A percentile compares a stretch with the other conserved stretches of the same genome.
Conservation (phyloP, 2,329 filamentous ascomycete genomes). For the Penicillium corylophilum region DNA sequence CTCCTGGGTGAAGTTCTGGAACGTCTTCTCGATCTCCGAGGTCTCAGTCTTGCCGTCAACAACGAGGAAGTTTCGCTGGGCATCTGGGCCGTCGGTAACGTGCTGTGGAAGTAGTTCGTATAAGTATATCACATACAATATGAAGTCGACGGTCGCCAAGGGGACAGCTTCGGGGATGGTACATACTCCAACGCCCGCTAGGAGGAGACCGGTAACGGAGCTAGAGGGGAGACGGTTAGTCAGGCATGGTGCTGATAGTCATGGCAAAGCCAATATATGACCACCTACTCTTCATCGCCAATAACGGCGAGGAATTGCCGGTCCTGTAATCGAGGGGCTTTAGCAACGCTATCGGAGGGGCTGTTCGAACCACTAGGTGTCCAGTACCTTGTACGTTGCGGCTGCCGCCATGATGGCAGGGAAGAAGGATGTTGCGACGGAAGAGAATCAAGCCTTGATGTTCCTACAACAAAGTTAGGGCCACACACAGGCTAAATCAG, state of each 20-base stretch:
- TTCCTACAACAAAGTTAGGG: not conserved
- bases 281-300: slow-evolving; percentile 73
- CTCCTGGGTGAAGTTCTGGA: slow-evolving; percentile 82
- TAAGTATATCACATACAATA: not conserved
- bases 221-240: slow-evolving; percentile 51
- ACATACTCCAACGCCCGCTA: slow-evolving; percentile 89
- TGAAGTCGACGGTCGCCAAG: not conserved
- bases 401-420: slow-evolving; percentile 56
- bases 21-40: slow-evolving; percentile 81
- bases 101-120: slow-evolving; percentile 58
- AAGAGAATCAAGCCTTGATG: not conserved
- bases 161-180: not conserved
- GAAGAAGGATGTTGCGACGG: not conserved
- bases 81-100: slow-evolving; percentile 81
- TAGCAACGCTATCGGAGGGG: slow-evolving; percentile 45
- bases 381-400: slow-evolving; percentile 54
- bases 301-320: slow-evolving; percentile 96
- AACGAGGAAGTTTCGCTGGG: slow-evolving; percentile 96
- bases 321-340: slow-evolving; percentile 54
- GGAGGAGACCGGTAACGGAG: slow-evolving; percentile 90
- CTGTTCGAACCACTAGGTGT: slow-evolving; percentile 11
- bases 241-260: not conserved
- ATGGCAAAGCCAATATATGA: not conserved
- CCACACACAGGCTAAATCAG: slow-evolving; percentile 2
- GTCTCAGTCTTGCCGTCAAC: slow-evolving; percentile 93